phyloP scores from a whole-genome alignment of 345 rosid genomes.

The Abelmoschus esculentus region DNA sequence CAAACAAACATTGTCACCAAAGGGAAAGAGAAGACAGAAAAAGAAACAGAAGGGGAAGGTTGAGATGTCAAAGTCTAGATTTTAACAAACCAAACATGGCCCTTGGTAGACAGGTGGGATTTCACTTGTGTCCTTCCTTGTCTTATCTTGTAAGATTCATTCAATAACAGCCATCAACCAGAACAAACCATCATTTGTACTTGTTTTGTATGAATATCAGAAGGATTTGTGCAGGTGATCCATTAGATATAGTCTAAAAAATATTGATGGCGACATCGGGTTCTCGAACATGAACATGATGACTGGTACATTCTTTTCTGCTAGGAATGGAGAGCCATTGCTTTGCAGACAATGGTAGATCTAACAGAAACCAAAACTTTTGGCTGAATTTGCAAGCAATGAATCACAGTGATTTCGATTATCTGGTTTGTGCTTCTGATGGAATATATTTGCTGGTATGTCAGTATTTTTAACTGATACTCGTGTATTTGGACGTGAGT shows the following conservation, averaged over 20 bases:
- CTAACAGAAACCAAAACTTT: constrained; percentile 1
- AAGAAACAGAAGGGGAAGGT: neutral
- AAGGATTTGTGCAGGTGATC: too few relatives aligned
- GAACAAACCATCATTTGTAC: neutral
- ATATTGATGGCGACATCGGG: too few relatives aligned
- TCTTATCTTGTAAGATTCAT: constrained; percentile 18
- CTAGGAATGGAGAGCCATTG: neutral
- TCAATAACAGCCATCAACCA: neutral
- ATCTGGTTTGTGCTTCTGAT: too few relatives aligned
- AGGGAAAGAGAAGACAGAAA: neutral
- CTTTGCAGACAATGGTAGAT: constrained; percentile 4
- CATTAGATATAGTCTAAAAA: too few relatives aligned
- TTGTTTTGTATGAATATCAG: neutral
- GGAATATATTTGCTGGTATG: too few relatives aligned
- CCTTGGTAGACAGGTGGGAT: neutral
- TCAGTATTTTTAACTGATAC: too few relatives aligned
- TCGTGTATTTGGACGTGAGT: neutral
- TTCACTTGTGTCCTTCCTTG: neutral
- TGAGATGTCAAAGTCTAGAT: constrained; percentile 16
- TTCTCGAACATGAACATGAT: too few relatives aligned
- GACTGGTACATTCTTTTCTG: too few relatives aligned
- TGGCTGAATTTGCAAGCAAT: neutral
- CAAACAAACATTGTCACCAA: constrained; percentile 8
- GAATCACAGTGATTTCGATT: neutral
- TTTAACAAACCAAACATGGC: neutral